Conservation (phyloP, 345 rosid species). For the Isatis tinctoria region DNA sequence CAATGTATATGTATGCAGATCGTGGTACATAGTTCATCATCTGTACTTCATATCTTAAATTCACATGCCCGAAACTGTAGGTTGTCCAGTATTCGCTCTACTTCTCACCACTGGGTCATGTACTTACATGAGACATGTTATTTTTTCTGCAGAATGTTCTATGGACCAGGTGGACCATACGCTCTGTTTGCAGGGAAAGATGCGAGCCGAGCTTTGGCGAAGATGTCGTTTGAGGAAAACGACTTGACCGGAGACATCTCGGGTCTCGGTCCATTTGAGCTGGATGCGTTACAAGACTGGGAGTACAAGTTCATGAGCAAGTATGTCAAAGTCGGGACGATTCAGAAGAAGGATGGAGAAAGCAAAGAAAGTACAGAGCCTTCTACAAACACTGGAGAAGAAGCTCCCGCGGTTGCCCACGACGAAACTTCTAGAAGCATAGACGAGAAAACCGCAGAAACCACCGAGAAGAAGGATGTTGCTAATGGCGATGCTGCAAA, state of each 20-base stretch:
- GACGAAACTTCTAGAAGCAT: conserved; percentile 20
- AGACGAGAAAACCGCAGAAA: conserved; percentile 19
- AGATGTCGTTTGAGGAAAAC: conserved; percentile 92
- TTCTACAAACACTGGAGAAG: conserved; percentile 22
- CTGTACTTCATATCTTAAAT: not conserved
- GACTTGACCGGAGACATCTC: conserved; percentile 93
- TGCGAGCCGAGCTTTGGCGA: conserved; percentile 96
- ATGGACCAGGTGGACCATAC: conserved; percentile 98
- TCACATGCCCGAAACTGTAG: not conserved
- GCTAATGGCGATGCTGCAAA: conserved; percentile 23
- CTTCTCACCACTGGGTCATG: not conserved
- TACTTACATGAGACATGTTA: not conserved
- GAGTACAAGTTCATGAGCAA: conserved; percentile 99
- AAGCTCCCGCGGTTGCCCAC: conserved; percentile 8
- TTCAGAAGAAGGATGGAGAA: conserved; percentile 40
- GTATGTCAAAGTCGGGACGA: conserved; percentile 83
- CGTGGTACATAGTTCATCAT: not conserved
- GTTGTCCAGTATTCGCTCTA: not conserved
- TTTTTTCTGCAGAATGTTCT: conserved; percentile 69
- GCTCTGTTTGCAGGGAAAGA: conserved; percentile 96
- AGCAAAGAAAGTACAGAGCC: conserved; percentile 46
- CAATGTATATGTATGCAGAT: not conserved
- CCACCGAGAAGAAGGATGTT: conserved; percentile 15
- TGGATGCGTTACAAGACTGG: conserved; percentile 97
- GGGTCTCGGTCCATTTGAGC: conserved; percentile 86